Conservation (phyloP, 208 protist genomes). For the Leishmania arabica region DNA sequence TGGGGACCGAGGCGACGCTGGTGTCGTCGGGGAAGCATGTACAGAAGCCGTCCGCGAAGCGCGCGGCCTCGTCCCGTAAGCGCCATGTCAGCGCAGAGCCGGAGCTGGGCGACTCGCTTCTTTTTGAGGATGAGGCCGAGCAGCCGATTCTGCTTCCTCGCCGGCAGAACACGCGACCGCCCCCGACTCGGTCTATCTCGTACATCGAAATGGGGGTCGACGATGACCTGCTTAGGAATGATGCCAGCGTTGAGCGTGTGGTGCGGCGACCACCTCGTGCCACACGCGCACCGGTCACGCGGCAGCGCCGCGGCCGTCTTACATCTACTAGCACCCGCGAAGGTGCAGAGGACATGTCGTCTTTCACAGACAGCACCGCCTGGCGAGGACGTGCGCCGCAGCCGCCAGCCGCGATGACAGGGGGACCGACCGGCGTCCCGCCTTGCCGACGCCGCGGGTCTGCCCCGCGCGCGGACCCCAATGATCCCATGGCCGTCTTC, state of each 20-base stretch:
- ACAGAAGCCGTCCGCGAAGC: conserved; percentile 17
- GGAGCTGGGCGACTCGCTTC: conserved; percentile 54
- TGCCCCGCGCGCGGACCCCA: conserved; percentile 32
- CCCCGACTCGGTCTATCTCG: conserved; percentile 62
- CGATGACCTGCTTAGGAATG: conserved; percentile 33
- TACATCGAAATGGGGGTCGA: conserved; percentile 39
- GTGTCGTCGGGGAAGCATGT: conserved; percentile 6
- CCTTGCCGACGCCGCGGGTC: conserved; percentile 15
- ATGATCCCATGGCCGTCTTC: conserved; percentile 88
- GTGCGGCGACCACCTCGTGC: conserved; percentile 40
- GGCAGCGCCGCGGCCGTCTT: conserved; percentile 9
- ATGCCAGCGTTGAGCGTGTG: conserved; percentile 34
- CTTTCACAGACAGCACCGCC: neutral
- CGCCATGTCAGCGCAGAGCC: conserved; percentile 44
- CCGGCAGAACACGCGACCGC: conserved; percentile 36
- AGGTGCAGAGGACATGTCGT: neutral
- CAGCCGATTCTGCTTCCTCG: conserved; percentile 74
- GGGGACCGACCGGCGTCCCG: neutral
- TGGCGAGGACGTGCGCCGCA: neutral
- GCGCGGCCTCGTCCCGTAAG: conserved; percentile 23
- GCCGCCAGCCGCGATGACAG: neutral
- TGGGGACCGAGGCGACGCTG: conserved; percentile 14
- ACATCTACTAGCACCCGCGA: neutral
- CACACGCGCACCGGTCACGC: conserved; percentile 23
- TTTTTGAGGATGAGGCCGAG: conserved; percentile 68